Percentiles rank a stretch among this genome's conserved stretches.
Conservation (phyloP, 345 rosid species). For the Boechera divaricarpa region DNA sequence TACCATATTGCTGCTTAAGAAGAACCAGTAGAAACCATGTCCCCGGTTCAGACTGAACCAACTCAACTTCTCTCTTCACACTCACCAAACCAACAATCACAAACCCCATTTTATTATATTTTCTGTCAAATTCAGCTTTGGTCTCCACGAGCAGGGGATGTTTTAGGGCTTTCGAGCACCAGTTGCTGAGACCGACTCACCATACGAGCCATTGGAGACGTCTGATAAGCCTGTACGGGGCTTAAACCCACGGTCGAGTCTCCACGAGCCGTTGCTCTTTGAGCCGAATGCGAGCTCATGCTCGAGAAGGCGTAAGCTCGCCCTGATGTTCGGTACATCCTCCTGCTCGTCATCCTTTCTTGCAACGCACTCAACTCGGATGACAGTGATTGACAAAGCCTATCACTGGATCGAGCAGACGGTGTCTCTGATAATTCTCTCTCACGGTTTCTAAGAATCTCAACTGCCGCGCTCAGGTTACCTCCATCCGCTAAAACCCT, state of each 20-base stretch:
- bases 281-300: constrained; percentile 44
- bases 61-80: constrained; percentile 13
- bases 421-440: constrained; percentile 32
- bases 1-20: not conserved
- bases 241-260: not conserved
- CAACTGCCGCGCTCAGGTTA: constrained; percentile 64
- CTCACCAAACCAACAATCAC: constrained; percentile 11
- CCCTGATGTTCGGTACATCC: constrained; percentile 41
- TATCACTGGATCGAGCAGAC: constrained; percentile 37
- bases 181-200: constrained; percentile 41
- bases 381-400: constrained; percentile 33
- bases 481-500: constrained; percentile 76
- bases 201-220: constrained; percentile 41
- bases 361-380: constrained; percentile 42
- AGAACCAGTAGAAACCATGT: constrained; percentile 16
- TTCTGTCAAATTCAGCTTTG: constrained; percentile 17
- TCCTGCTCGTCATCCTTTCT: constrained; percentile 42
- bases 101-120: not conserved
- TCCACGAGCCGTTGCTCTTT: constrained; percentile 47
- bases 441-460: constrained; percentile 39
- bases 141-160: not conserved
- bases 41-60: constrained; percentile 25
- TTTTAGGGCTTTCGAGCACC: not conserved
- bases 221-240: constrained; percentile 41
- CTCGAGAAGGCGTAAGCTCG: constrained; percentile 42